These are phyloP conservation scores for Entrophospora sp. DNA, from an alignment of 192 early-diverging fungal genomes.

Conservation along the genomic window DNA sequence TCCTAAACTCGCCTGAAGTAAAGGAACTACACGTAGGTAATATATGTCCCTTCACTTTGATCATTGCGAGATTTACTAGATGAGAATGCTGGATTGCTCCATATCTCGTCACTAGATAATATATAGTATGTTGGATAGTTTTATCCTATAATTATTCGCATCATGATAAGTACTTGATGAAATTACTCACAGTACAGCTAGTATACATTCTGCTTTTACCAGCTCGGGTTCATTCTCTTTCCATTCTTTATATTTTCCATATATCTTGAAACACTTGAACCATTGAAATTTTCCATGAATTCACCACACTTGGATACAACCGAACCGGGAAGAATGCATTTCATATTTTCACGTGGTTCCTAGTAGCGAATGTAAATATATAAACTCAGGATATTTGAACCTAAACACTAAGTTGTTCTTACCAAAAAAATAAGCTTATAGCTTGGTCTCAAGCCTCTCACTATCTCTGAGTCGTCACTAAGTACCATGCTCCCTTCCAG, in stretches of 20 bases:
- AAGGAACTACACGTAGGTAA: too few relatives aligned
- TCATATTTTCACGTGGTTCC: slow-evolving; percentile 3
- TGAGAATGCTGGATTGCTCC: too few relatives aligned
- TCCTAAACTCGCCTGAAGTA: too few relatives aligned
- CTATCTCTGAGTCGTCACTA: neutral
- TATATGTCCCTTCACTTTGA: too few relatives aligned
- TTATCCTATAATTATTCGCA: too few relatives aligned
- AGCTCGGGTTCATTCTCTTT: neutral
- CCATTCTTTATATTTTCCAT: neutral
- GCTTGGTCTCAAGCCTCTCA: slow-evolving; percentile 2
- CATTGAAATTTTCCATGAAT: neutral
- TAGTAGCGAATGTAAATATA: neutral
- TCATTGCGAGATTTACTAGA: too few relatives aligned
- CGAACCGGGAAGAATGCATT: neutral
- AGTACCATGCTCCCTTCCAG: neutral
- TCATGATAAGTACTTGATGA: too few relatives aligned
- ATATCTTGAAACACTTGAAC: neutral
- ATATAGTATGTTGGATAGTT: too few relatives aligned
- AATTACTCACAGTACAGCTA: neutral
- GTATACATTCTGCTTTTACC: neutral
- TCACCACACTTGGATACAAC: neutral
- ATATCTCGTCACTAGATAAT: too few relatives aligned
- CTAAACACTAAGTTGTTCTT: neutral
- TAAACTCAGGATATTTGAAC: neutral
- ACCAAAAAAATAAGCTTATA: slow-evolving; percentile 7